Evolutionary conservation across 257 asterid genomes (phyloP), one percentile per base, ranked within the genome.

Genomic region (Avicennia marina): DNA sequence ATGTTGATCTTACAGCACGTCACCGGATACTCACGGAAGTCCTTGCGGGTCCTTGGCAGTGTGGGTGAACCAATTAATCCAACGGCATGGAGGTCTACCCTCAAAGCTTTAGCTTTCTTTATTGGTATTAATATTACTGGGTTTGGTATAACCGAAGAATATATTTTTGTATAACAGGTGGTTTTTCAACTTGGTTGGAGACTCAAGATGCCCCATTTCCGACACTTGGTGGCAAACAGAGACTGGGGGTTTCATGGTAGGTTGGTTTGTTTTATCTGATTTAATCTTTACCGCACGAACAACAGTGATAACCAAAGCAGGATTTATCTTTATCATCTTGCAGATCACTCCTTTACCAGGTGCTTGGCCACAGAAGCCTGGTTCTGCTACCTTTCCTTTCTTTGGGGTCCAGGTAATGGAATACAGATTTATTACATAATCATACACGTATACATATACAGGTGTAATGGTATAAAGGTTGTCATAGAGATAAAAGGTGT

Each of bases 161-260:
- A 16, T 49, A 56, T 7, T 21, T 58, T 55, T 32, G 24, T 69
- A 45, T 57, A 56, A 33, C 78, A 90, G 98, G 86, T 90, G 98
- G 98, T 90, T 83, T 79, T 90, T 71, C 79, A 87, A 90, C 67
- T 71, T 78, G 72, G 84, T 87, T 63, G 98, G 98, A 62, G 93
- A 83, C 67, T 73, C 98, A 32, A 80, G 95, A 76, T 90, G 98
- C 74, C 98, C 95, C 65, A 85, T 90, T 74, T 90, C 98, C 52
- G 98, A 90, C 71, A 90, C 98, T 57, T 90, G 98, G 98, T 90
- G 98, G 98, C 98, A 90, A 73, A 90, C 96, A 26, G 98, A 90
- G 73, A 87, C 96, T 10, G 98, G 98, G 39, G 98, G 98, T 58
- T 81, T 90, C 82, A 75, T 90, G 98, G 98, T 85, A 76, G 40